Evolutionary conservation across 208 protist species (phyloP), one percentile per base, ranked within the genome.

Genomic region (Strigomonas culicis): DNA sequence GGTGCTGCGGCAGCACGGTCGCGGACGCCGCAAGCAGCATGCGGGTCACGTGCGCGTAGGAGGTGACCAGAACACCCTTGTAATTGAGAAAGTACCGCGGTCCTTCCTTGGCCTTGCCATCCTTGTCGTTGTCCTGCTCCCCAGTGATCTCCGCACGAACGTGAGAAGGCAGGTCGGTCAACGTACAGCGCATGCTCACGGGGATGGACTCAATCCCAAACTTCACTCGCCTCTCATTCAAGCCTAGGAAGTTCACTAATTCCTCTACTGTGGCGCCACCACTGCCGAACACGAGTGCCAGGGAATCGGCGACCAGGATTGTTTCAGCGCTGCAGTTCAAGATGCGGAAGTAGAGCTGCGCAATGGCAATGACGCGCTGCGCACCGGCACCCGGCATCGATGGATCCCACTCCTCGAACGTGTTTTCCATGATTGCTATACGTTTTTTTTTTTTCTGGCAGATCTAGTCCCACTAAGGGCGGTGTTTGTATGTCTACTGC

Each of bases 341-440:
- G 65, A 95, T 74, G 19, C 90, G 79, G 61, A 95, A 83, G 72
- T 95, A 95, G 28, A 95, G 74, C 71, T 90, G 90, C 11, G 79
- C 31, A 19, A 93, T 74, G 43, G 77, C 75, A 19, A 77, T 79
- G 11, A 79, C 83, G 1, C 86, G 81, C 64, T 84, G 63, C 11
- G 90, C 84, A 6, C 90, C 90, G 2, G 86, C 77, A 11, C 90
- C 90, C 0, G 90, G 84, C 41, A 81, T 63, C 0, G 86, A 79
- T 1, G 86, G 67, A 34, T 92, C 82, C 81, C 85, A 88, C 57
- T 51, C 36, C 10, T 39, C 34, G 34, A 39, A 39, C 10, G 34
- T 39, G 10, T 39, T 39, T 39, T 39, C 34, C 34, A 39, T 39
- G 34, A 10, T 10, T n/a, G n/a, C n/a, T n/a, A n/a, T n/a, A n/a